Conservation (phyloP, 2,329 filamentous ascomycete genomes). For the Pseudogymnoascus sp. region DNA sequence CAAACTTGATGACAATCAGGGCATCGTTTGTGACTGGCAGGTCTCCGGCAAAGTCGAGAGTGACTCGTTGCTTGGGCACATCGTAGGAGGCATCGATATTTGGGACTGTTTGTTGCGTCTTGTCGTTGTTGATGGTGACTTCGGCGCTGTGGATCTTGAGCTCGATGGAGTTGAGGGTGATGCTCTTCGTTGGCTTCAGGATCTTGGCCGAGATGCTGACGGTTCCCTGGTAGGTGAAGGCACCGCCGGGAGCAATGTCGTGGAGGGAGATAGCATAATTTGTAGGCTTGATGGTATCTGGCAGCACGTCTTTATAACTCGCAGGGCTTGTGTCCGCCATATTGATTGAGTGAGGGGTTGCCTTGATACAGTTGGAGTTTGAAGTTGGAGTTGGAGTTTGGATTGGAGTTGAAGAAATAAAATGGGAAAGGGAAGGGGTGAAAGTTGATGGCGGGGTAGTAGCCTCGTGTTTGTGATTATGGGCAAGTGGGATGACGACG, state of each 20-base stretch:
- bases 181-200: constrained; percentile 60
- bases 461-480: background rate
- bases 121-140: constrained; percentile 49
- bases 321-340: background rate
- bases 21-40: constrained; percentile 61
- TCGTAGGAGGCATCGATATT: constrained; percentile 70
- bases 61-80: constrained; percentile 73
- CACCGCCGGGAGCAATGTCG: constrained; percentile 62
- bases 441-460: background rate
- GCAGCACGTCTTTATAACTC: constrained; percentile 53
- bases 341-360: background rate
- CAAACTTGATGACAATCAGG: constrained; percentile 61
- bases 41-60: constrained; percentile 65
- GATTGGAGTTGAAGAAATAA: background rate
- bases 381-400: background rate
- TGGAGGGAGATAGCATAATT: constrained; percentile 80
- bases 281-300: constrained; percentile 61
- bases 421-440: background rate
- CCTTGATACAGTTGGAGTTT: background rate
- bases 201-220: constrained; percentile 74
- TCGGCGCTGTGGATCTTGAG: constrained; percentile 65
- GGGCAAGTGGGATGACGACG: background rate
- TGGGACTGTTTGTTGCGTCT: constrained; percentile 48
- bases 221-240: constrained; percentile 73
- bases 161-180: constrained; percentile 79